These are phyloP conservation scores for Blastocystis sp. DNA, from an alignment of 352 stramenopile species.

Conservation along the genomic window DNA sequence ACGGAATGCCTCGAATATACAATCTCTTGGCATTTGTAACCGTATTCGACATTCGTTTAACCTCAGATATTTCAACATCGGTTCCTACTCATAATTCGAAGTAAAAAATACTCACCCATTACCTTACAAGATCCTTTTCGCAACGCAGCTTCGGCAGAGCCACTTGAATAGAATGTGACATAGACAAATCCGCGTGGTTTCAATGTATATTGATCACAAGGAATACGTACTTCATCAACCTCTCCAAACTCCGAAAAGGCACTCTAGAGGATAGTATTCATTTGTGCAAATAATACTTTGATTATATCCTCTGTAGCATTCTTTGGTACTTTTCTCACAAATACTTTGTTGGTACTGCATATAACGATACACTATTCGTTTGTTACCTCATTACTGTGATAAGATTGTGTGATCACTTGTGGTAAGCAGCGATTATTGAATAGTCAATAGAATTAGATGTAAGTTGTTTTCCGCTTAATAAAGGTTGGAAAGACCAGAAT, in stretches of 20 bases:
- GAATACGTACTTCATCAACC: conserved; percentile 28
- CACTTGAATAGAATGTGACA: not conserved
- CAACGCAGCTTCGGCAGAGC: conserved; percentile 5
- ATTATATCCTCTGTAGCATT: conserved; percentile 48
- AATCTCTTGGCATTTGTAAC: not conserved
- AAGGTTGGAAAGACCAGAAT: too few relatives aligned
- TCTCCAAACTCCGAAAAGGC: conserved; percentile 49
- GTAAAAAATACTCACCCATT: not conserved
- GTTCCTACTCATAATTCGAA: not conserved
- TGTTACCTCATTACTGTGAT: conserved; percentile 29
- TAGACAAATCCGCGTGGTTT: conserved; percentile 53
- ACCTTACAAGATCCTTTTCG: conserved; percentile 6
- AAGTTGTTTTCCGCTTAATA: too few relatives aligned
- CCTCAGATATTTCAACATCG: not conserved
- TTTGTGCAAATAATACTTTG: not conserved
- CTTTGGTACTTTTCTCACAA: conserved; percentile 58
- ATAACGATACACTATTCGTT: not conserved
- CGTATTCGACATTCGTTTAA: not conserved
- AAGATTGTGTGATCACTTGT: not conserved
- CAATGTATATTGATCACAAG: conserved; percentile 17
- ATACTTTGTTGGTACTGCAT: conserved; percentile 25
- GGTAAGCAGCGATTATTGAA: too few relatives aligned
- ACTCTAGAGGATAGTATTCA: not conserved
- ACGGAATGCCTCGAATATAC: conserved; percentile 40
- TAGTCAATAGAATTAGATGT: too few relatives aligned